These are phyloP conservation scores for Medicago ruthenica DNA, from an alignment of 306 rosid genomes.

Conservation along the genomic window DNA sequence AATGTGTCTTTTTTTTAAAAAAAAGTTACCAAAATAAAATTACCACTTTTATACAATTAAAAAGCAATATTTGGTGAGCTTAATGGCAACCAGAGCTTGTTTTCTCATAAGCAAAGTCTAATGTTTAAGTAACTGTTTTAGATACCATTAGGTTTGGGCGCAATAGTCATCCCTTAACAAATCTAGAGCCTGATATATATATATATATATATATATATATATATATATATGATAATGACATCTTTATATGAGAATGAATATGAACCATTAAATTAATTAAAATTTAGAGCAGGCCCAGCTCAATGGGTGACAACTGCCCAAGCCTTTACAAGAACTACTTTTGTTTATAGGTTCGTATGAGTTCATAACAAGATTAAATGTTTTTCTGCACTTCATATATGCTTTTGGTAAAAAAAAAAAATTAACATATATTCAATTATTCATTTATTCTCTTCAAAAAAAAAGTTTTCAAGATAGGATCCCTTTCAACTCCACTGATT, in stretches of 20 bases:
- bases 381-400: not conserved
- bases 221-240: too few relatives aligned
- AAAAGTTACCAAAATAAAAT: not conserved
- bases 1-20: not conserved
- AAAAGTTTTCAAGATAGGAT: not conserved
- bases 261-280: not conserved
- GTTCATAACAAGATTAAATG: not conserved
- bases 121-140: not conserved
- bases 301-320: not conserved
- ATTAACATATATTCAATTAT: not conserved
- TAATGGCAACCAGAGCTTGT: not conserved
- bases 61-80: not conserved
- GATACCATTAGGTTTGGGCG: not conserved
- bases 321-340: not conserved
- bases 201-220: too few relatives aligned
- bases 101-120: not conserved
- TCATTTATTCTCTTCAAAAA: not conserved
- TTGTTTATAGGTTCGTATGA: not conserved
- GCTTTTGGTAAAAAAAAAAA: not conserved
- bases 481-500: constrained; percentile 28
- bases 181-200: not conserved
- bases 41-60: not conserved
- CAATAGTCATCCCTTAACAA: not conserved
- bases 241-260: too few relatives aligned
- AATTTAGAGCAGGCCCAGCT: not conserved